Percentiles rank a stretch among this genome's conserved stretches.
Conservation (phyloP, 306 rosid genomes). For the Sechiopsis laciniata region DNA sequence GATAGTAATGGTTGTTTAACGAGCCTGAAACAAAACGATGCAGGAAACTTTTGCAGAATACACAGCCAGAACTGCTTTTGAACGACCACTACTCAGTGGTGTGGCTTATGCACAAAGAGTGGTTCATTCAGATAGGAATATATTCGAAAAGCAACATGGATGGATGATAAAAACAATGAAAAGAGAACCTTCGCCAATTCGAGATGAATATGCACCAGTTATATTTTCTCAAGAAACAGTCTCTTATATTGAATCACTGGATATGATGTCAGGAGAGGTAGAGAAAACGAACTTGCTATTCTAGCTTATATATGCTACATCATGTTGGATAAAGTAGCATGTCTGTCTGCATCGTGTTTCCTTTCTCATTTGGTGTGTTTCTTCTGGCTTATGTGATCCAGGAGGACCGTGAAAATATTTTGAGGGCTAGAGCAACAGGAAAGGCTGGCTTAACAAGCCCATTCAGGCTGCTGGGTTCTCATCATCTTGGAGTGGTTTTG, state of each 20-base stretch:
- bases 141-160: slow-evolving; percentile 73
- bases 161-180: slow-evolving; percentile 92
- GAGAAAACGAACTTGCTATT: slow-evolving; percentile 8
- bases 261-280: slow-evolving; percentile 99
- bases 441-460: slow-evolving; percentile 98
- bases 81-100: slow-evolving; percentile 89
- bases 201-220: slow-evolving; percentile 97
- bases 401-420: slow-evolving; percentile 95
- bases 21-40: slow-evolving; percentile 24
- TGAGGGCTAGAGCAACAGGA: slow-evolving; percentile 96
- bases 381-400: slow-evolving; percentile 29
- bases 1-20: not conserved
- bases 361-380: not conserved
- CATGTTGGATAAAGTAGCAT: not conserved
- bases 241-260: slow-evolving; percentile 82
- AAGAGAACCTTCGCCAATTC: slow-evolving; percentile 59
- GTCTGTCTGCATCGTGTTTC: not conserved
- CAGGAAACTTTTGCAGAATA: slow-evolving; percentile 93
- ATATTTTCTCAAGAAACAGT: slow-evolving; percentile 85
- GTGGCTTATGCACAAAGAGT: slow-evolving; percentile 95
- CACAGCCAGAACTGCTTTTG: slow-evolving; percentile 92
- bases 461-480: slow-evolving; percentile 78
- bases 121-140: slow-evolving; percentile 60
- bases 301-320: slow-evolving; percentile 13
- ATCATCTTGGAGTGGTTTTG: slow-evolving; percentile 97